Conservation (phyloP, 805 yeast genomes). For the Ogataea nitratoaversa region DNA sequence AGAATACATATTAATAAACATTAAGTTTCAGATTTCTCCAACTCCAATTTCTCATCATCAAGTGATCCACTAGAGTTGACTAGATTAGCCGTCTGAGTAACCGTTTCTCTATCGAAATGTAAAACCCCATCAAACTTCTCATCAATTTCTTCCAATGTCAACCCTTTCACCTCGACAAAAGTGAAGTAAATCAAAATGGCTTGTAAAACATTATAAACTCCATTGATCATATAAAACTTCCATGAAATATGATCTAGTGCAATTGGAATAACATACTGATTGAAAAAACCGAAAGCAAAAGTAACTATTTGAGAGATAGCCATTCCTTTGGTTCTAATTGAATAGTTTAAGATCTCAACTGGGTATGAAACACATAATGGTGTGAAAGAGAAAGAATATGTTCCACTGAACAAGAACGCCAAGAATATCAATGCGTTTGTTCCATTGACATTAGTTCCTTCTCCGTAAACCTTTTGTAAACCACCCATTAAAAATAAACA, state of each 20-base stretch:
- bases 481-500: slow-evolving; percentile 26
- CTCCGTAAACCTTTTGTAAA: slow-evolving; percentile 18
- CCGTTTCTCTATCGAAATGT: slow-evolving; percentile 10
- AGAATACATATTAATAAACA: too few species aligned
- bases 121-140: slow-evolving; percentile 24
- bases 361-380: slow-evolving; percentile 26
- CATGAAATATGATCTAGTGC: slow-evolving; percentile 22
- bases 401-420: slow-evolving; percentile 22
- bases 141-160: slow-evolving; percentile 27
- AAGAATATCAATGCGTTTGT: slow-evolving; percentile 23
- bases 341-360: slow-evolving; percentile 23
- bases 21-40: too few species aligned
- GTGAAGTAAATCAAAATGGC: slow-evolving; percentile 20
- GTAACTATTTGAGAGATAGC: slow-evolving; percentile 22
- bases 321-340: slow-evolving; percentile 27
- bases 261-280: slow-evolving; percentile 29
- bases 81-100: too few species aligned
- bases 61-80: too few species aligned
- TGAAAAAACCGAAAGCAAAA: slow-evolving; percentile 23
- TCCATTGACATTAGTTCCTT: slow-evolving; percentile 17
- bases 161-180: slow-evolving; percentile 26
- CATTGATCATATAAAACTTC: slow-evolving; percentile 25
- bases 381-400: slow-evolving; percentile 25
- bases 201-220: slow-evolving; percentile 20
- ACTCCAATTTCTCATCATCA: too few species aligned